phyloP scores from a whole-genome alignment of 2,329 filamentous ascomycete genomes.

The Alternaria dauci region DNA sequence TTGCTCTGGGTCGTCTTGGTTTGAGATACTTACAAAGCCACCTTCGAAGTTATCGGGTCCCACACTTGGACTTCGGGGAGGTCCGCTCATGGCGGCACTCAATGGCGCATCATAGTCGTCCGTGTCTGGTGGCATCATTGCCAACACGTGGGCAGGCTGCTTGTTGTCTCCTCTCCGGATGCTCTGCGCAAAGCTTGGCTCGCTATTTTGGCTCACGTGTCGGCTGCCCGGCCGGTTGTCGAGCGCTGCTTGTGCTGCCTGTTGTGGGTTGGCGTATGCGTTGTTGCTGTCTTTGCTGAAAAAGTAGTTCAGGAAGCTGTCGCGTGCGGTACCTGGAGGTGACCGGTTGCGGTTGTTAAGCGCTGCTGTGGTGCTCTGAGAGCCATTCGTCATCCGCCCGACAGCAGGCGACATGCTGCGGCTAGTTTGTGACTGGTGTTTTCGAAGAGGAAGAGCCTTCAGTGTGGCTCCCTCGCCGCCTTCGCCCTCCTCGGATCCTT shows the following conservation, averaged over 20 bases:
- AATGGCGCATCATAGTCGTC: slow-evolving; percentile 54
- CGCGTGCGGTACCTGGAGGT: slow-evolving; percentile 70
- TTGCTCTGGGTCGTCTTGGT: not conserved
- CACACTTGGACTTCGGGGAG: slow-evolving; percentile 16
- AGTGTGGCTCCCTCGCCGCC: slow-evolving; percentile 63
- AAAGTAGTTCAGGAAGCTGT: slow-evolving; percentile 98
- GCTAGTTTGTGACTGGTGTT: slow-evolving; percentile 66
- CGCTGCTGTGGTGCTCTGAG: slow-evolving; percentile 64
- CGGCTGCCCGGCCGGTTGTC: slow-evolving; percentile 59
- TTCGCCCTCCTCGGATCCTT: slow-evolving; percentile 72
- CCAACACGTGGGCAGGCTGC: slow-evolving; percentile 54
- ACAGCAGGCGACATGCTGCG: slow-evolving; percentile 86
- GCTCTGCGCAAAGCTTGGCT: slow-evolving; percentile 84
- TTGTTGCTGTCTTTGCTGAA: slow-evolving; percentile 89
- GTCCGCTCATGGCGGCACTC: slow-evolving; percentile 36
- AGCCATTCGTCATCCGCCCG: slow-evolving; percentile 69
- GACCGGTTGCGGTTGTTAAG: slow-evolving; percentile 71
- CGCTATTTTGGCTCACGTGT: slow-evolving; percentile 79
- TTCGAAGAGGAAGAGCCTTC: slow-evolving; percentile 66
- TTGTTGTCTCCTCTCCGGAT: slow-evolving; percentile 74
- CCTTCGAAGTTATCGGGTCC: slow-evolving; percentile 52
- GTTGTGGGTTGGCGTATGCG: slow-evolving; percentile 48
- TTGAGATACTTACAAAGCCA: slow-evolving; percentile 65
- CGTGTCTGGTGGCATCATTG: slow-evolving; percentile 50
- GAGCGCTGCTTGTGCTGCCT: slow-evolving; percentile 52